These are phyloP conservation scores for Haplosporangium sp. DNA, from an alignment of 371 early-diverging fungal species.

Conservation along the genomic window DNA sequence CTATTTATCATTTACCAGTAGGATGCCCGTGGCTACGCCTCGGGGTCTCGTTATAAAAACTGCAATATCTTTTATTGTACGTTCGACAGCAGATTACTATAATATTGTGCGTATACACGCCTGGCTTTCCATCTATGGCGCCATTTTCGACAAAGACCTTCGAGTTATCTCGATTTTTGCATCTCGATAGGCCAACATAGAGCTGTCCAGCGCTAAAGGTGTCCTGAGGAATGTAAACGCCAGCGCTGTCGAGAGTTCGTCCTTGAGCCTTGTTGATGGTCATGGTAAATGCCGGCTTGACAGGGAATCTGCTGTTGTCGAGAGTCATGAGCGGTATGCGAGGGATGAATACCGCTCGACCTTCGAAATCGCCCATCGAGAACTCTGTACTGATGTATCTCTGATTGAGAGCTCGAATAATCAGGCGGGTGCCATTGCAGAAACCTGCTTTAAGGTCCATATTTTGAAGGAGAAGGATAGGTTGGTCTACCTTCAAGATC, in stretches of 20 bases:
- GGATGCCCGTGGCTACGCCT: no score
- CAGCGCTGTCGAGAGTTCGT: conserved; percentile 32
- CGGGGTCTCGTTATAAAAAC: no score
- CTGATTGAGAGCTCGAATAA: not conserved
- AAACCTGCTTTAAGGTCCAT: conserved; percentile 7
- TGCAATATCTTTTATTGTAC: no score
- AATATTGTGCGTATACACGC: no score
- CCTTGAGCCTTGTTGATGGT: conserved; percentile 56
- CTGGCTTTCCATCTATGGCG: no score
- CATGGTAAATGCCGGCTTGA: conserved; percentile 47
- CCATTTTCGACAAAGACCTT: not conserved
- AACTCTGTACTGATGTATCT: conserved; percentile 4
- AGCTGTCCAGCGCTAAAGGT: conserved; percentile 35
- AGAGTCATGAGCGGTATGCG: conserved; percentile 8
- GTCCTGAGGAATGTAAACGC: conserved; percentile 36
- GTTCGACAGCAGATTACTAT: no score
- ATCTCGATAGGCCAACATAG: conserved; percentile 25
- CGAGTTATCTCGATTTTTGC: not conserved
- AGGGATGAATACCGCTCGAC: not conserved
- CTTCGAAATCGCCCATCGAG: not conserved
- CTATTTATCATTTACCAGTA: no score
- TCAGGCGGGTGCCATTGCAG: conserved; percentile 16
- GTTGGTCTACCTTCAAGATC: conserved; percentile 16
- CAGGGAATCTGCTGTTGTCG: conserved; percentile 20
- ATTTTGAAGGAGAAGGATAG: conserved; percentile 19